Evolutionary conservation across 2,329 filamentous ascomycete species (phyloP).

Genomic region (Fusarium piperis): DNA sequence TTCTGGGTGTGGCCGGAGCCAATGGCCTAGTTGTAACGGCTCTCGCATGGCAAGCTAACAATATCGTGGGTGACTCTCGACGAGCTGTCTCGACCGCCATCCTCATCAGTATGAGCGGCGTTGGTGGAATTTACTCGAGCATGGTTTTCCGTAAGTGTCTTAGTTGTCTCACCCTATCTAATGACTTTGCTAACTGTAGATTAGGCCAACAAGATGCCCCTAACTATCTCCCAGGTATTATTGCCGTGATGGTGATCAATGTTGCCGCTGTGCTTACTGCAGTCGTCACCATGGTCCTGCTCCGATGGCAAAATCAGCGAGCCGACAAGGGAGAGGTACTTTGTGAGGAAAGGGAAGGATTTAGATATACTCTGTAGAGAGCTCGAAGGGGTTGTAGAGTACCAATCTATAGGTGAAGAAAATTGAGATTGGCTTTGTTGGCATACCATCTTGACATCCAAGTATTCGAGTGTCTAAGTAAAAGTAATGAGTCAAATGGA

Average conservation of each 20-base stretch:
- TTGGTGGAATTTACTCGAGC: slow-evolving; percentile 28
- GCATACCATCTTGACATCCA: too few relatives aligned
- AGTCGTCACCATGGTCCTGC: slow-evolving; percentile 13
- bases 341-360: slow-evolving; percentile 10
- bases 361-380: slow-evolving; percentile 17
- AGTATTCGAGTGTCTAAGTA: neutral
- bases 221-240: slow-evolving; percentile 15
- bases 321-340: neutral
- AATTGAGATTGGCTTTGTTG: neutral
- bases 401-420: neutral
- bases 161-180: fast-evolving
- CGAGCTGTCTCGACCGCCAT: slow-evolving; percentile 27
- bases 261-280: slow-evolving; percentile 12
- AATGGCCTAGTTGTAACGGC: slow-evolving; percentile 19
- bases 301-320: neutral
- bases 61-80: slow-evolving; percentile 20
- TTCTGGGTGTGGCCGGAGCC: slow-evolving; percentile 16
- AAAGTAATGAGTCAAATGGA: neutral
- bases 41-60: slow-evolving; percentile 25
- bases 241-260: slow-evolving; percentile 26
- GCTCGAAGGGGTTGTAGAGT: neutral
- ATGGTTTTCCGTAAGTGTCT: slow-evolving; percentile 28
- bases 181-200: neutral
- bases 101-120: slow-evolving; percentile 20
- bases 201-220: slow-evolving; percentile 26